These are phyloP conservation scores for Rutstroemia sp. DNA, from an alignment of 2,329 filamentous ascomycete genomes.

Conservation along the genomic window DNA sequence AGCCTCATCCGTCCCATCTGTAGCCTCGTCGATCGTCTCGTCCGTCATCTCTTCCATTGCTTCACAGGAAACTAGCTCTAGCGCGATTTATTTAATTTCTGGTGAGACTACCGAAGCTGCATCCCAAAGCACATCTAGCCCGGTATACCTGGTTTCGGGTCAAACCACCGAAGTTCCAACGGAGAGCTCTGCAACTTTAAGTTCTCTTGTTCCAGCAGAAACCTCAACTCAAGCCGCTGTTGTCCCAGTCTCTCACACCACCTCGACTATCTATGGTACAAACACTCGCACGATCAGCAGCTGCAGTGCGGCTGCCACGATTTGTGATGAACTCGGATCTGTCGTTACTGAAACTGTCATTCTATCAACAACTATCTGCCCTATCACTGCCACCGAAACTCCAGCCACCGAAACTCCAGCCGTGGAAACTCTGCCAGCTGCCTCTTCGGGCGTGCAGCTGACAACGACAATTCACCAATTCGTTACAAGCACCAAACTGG, in stretches of 20 bases:
- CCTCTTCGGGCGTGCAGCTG: not conserved
- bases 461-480: not conserved
- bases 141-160: not conserved
- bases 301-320: no score
- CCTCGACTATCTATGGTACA: not conserved
- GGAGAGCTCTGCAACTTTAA: not conserved
- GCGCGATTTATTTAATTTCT: not conserved
- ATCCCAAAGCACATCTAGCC: not conserved
- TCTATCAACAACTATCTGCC: slow-evolving; percentile 4
- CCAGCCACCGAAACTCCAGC: not conserved
- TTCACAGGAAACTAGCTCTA: not conserved
- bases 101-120: not conserved
- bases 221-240: not conserved
- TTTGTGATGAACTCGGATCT: slow-evolving; percentile 1
- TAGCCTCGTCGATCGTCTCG: not conserved
- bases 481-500: not conserved
- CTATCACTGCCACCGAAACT: not conserved
- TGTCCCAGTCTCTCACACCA: not conserved
- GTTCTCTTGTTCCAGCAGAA: not conserved
- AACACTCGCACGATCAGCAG: not conserved
- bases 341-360: slow-evolving; percentile 5
- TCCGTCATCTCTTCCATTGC: not conserved
- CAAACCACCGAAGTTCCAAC: not conserved
- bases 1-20: not conserved
- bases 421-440: not conserved